A percentile compares a stretch with the other conserved stretches of the same genome.
Conservation (phyloP, 1,284 basidiomycete species). For the Pascua sp. region DNA sequence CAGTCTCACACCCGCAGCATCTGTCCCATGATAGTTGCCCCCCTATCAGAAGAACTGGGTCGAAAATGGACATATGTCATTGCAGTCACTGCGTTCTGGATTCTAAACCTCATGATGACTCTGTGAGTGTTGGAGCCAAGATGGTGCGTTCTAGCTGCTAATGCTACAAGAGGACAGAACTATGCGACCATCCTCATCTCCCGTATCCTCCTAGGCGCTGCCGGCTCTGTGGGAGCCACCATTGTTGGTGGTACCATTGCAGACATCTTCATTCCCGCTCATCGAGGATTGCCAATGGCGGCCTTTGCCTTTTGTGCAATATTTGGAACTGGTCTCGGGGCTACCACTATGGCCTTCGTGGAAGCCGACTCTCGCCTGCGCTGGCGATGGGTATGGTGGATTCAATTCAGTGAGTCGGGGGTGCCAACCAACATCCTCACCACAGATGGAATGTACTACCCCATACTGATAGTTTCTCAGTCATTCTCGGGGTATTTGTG, state of each 20-base stretch:
- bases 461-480: constrained; percentile 15
- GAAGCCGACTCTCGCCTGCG: constrained; percentile 57
- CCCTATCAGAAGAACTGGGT: constrained; percentile 74
- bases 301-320: constrained; percentile 61
- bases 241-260: constrained; percentile 75
- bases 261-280: constrained; percentile 55
- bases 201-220: constrained; percentile 62
- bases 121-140: constrained; percentile 53
- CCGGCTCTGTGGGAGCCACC: constrained; percentile 62
- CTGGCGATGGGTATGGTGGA: constrained; percentile 82
- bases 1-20: constrained; percentile 28
- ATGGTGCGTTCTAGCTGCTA: constrained; percentile 1
- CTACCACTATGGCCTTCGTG: constrained; percentile 64
- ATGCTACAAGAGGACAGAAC: constrained; percentile 57
- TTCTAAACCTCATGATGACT: constrained; percentile 55
- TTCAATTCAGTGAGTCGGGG: constrained; percentile 57
- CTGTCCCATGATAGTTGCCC: constrained; percentile 66
- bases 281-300: constrained; percentile 63
- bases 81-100: constrained; percentile 57
- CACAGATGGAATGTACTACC: not conserved
- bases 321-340: constrained; percentile 62
- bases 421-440: no score
- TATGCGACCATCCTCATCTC: constrained; percentile 65
- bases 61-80: constrained; percentile 64
- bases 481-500: constrained; percentile 35